phyloP scores from a whole-genome alignment of 768 basidiomycete species.

The Leccinum boreale region DNA sequence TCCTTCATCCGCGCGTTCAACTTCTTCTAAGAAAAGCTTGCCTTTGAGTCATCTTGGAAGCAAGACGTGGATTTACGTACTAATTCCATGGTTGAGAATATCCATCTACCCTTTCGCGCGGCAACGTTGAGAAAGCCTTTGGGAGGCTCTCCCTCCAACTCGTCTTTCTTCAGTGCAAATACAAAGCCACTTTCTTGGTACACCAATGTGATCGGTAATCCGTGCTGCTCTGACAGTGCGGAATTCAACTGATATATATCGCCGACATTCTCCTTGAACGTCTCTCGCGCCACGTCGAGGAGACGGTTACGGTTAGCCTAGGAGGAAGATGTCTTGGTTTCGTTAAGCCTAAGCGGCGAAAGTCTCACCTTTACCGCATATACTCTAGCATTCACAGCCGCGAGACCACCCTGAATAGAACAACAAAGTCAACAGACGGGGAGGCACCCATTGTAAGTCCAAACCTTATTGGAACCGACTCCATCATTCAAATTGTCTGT shows the following conservation, averaged over 20 bases:
- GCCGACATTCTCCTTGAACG: slow-evolving; percentile 88
- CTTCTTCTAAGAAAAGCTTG: slow-evolving; percentile 56
- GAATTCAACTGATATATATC: slow-evolving; percentile 76
- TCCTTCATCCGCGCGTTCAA: slow-evolving; percentile 88
- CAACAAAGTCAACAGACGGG: not conserved
- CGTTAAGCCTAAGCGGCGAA: not conserved
- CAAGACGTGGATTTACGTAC: slow-evolving; percentile 40
- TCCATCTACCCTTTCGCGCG: slow-evolving; percentile 64
- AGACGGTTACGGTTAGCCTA: slow-evolving; percentile 77
- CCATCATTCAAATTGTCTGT: slow-evolving; percentile 72
- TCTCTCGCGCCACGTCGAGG: slow-evolving; percentile 92
- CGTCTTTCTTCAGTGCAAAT: slow-evolving; percentile 62
- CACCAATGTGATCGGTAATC: slow-evolving; percentile 59
- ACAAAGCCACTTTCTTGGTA: slow-evolving; percentile 77
- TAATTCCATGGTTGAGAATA: slow-evolving; percentile 79
- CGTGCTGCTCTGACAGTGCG: slow-evolving; percentile 56
- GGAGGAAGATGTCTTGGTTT: not conserved
- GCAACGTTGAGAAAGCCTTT: slow-evolving; percentile 67
- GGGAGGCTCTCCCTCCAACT: slow-evolving; percentile 54
- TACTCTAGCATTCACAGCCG: slow-evolving; percentile 73
- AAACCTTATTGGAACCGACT: slow-evolving; percentile 57
- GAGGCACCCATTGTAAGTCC: not conserved
- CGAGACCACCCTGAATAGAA: slow-evolving; percentile 57
- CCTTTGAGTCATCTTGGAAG: not conserved
- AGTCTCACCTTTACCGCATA: slow-evolving; percentile 75